Evolutionary conservation across 2,329 filamentous ascomycete genomes (phyloP), one percentile per base, ranked within the genome.

Genomic region (Cytospora schulzeri): DNA sequence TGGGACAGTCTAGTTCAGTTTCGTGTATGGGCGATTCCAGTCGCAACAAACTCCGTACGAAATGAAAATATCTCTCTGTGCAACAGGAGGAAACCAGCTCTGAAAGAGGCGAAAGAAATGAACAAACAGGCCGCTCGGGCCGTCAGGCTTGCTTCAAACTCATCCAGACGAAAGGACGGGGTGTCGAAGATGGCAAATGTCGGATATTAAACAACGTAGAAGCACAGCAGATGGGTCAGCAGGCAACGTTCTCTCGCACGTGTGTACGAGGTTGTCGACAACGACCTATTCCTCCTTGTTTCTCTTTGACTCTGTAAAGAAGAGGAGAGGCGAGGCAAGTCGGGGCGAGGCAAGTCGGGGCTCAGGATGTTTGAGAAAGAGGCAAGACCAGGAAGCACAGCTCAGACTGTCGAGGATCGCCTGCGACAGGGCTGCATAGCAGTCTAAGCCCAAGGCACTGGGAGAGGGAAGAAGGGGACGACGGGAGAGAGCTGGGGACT

Each of bases 11-110:
- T 12, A 48, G 7, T 12, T 48, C 33, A 2, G 33, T 35, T 35
- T 35, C 14, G 45, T 50, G 68, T 69, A 62, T 67, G 72, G 71
- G 80, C 80, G 79, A 82, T 73, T 75, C 78, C 79, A 80, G 79
- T 78, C 77, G 78, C 78, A 67, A 41, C 28, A 66, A 29, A 31
- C 24, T 38, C 26, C 31, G 55, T 67, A 60, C 67, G 66, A 73
- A 70, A 69, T 68, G 65, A 74, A 72, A 70, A 48, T n/a, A 57
- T 55, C 61, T 62, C 57, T 68, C 68, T 66, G 68, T 70, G 70
- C 69, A 63, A 66, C 67, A 66, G 70, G 69, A 68, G 69, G 72
- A 69, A 71, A 70, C 71, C 72, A 68, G 68, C 72, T 68, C 71
- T 69, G 71, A 68, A 70, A 72, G 64, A 67, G 57, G 51, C 28